Evolutionary conservation across 257 asterid species (phyloP).

Genomic region (Capsicum pubescens): DNA sequence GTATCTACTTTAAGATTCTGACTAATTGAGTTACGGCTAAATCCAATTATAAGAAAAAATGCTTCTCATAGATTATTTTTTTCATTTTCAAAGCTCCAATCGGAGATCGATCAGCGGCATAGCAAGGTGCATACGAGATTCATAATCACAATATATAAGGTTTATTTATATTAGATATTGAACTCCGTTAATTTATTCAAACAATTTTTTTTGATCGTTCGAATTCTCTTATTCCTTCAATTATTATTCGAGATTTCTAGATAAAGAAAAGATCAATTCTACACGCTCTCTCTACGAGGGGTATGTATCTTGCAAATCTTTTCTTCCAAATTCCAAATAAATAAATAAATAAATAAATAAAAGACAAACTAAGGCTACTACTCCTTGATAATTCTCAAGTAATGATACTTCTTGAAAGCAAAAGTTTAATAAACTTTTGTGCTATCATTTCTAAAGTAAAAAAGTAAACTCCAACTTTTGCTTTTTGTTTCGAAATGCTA

Average conservation of each 20-base stretch:
- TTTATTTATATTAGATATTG: neutral
- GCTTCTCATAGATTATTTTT: neutral
- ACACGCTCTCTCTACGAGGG: too few relatives aligned
- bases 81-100: neutral
- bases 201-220: neutral
- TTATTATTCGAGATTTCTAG: neutral
- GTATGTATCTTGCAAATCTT: neutral
- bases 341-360: neutral
- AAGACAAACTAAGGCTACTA: neutral
- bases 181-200: neutral
- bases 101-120: neutral
- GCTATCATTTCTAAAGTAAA: neutral
- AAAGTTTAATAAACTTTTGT: constrained; percentile 14
- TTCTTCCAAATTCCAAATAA: neutral
- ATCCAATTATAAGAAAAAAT: neutral
- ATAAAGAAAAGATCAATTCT: neutral
- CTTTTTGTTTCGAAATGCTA: neutral
- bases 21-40: neutral
- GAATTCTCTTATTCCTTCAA: neutral
- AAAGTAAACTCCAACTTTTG: constrained; percentile 7
- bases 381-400: neutral
- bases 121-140: neutral
- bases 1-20: too few relatives aligned
- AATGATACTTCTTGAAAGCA: neutral
- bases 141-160: neutral